Evolutionary conservation across 352 stramenopile genomes (phyloP), one percentile per base, ranked within the genome.

Genomic region (Saprolegnia diclina): DNA sequence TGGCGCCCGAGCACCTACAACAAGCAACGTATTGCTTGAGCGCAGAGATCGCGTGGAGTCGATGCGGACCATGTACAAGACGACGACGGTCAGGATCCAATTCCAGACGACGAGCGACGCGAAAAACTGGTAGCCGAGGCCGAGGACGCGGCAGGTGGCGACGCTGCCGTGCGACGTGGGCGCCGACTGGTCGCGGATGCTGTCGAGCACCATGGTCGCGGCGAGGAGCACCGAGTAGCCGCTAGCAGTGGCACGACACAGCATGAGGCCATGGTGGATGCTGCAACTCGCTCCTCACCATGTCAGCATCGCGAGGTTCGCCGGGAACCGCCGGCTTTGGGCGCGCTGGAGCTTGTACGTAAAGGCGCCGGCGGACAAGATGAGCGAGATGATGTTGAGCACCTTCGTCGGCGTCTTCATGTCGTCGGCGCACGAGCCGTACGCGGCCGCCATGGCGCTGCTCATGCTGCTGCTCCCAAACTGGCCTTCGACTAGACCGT

Each of bases 21-120:
- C 24, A 29, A n/a, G n/a, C n/a, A n/a, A n/a, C n/a, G n/a, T n/a
- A n/a, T n/a, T n/a, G n/a, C n/a, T n/a, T n/a, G n/a, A n/a, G n/a
- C n/a, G n/a, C n/a, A n/a, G n/a, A n/a, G n/a, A n/a, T n/a, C n/a
- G n/a, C n/a, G n/a, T 21, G 19, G 6, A 55, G 26, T 9, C n/a
- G 16, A 55, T 55, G 46, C 10, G 9, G 46, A 55, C 63, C 63
- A 69, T 29, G 53, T 69, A 56, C n/a, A 69, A 45, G 11, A 56
- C 53, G 26, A 38, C 50, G 11, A 42, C 22, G 9, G 53, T 24
- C 1, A 69, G 37, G 14, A 69, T 56, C 63, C 63, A 69, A 13
- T 69, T 52, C 63, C 63, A 69, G 1, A 69, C 10, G 29, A 69
- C 32, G 9, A 26, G 16, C 6, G 63, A 61, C 13, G 45, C 45